Evolutionary conservation across 208 protist species (phyloP).

Genomic region (Porcisia hertigi): DNA sequence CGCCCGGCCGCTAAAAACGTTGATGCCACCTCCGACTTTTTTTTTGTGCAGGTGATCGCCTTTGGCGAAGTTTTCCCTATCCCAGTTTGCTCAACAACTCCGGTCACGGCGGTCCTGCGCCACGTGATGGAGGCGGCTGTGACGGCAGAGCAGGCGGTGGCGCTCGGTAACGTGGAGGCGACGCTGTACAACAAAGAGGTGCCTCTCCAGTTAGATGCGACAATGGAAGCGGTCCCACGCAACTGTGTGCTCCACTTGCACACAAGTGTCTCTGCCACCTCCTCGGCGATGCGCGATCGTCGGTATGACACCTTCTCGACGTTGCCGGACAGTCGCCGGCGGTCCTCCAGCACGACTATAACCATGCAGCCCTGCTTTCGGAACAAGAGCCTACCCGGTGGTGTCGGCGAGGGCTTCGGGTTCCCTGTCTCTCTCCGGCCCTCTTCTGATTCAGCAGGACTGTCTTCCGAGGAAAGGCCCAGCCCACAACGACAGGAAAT

Average conservation of each 20-base stretch:
- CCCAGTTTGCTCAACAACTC: constrained; percentile 42
- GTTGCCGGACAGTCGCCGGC: constrained; percentile 23
- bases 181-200: constrained; percentile 48
- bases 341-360: constrained; percentile 11
- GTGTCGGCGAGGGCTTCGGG: constrained; percentile 1
- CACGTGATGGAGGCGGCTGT: constrained; percentile 50
- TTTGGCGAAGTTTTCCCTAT: constrained; percentile 32
- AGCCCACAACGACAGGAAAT: constrained; percentile 12
- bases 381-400: constrained; percentile 2
- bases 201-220: constrained; percentile 34
- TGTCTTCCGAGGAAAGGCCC: constrained; percentile 9
- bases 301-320: constrained; percentile 16
- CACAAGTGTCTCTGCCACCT: constrained; percentile 31
- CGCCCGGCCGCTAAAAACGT: not conserved
- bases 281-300: constrained; percentile 22
- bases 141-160: constrained; percentile 22
- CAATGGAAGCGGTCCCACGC: constrained; percentile 37
- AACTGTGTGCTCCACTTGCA: constrained; percentile 57
- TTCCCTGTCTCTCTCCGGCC: constrained; percentile 6
- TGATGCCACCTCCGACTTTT: constrained; percentile 1
- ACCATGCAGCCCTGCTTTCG: constrained; percentile 33
- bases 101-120: constrained; percentile 39
- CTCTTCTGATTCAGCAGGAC: constrained; percentile 8
- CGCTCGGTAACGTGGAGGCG: constrained; percentile 34
- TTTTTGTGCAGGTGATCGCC: constrained; percentile 22